Conservation (phyloP, 768 basidiomycete genomes). For the Tylopilus felleus region DNA sequence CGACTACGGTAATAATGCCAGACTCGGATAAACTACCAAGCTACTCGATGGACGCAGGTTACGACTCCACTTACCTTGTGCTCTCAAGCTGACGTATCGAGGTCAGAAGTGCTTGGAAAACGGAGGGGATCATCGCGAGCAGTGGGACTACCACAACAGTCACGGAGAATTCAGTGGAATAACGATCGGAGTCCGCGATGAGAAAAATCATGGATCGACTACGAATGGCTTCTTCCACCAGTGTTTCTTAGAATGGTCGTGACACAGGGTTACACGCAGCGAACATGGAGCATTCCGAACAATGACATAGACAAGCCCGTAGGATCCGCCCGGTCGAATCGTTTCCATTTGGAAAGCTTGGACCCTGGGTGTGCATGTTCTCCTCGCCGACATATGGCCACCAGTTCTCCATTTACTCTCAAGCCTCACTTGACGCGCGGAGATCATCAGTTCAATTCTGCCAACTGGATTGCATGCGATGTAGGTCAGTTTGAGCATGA, state of each 20-base stretch:
- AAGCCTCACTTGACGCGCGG: background rate
- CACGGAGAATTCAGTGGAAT: background rate
- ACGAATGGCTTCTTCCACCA: background rate
- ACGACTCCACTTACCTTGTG: constrained; percentile 1
- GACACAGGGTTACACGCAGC: background rate
- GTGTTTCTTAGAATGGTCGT: background rate
- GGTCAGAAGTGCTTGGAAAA: background rate
- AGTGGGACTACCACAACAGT: background rate
- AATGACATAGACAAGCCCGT: constrained; percentile 5
- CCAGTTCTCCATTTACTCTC: background rate
- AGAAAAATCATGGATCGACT: background rate
- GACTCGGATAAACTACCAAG: background rate
- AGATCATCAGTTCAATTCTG: background rate
- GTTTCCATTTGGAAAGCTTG: constrained; percentile 3
- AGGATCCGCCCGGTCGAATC: constrained; percentile 10
- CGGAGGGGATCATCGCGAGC: background rate
- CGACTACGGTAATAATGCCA: constrained; percentile 4
- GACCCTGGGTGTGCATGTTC: background rate
- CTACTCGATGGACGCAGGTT: background rate
- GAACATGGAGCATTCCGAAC: too few relatives aligned
- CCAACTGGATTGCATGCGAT: background rate
- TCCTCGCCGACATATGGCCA: background rate
- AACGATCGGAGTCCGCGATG: background rate
- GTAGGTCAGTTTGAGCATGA: background rate
- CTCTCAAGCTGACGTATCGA: background rate